Conservation (phyloP, 345 rosid genomes). For the Eucalyptus coolabah region DNA sequence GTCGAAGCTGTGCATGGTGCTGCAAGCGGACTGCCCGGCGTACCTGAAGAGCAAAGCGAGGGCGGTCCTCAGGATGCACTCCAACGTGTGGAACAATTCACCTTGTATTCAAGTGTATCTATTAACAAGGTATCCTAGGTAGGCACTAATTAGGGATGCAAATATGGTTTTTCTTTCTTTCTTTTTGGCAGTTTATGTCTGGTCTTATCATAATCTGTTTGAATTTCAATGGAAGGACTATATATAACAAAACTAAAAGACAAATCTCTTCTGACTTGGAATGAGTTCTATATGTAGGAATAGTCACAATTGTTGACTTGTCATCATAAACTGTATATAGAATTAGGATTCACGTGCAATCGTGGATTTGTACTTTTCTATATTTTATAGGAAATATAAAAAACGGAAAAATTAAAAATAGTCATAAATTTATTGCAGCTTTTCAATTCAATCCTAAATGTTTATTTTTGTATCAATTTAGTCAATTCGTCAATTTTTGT, state of each 20-base stretch:
- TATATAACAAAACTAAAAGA: background rate
- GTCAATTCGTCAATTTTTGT: no score
- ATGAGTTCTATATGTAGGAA: background rate
- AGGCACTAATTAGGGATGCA: background rate
- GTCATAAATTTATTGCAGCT: no score
- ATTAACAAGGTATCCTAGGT: conserved; percentile 16
- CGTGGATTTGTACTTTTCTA: background rate
- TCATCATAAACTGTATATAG: background rate
- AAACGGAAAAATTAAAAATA: no score
- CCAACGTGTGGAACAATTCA: conserved; percentile 37
- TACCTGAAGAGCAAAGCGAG: conserved; percentile 35
- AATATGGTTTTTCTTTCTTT: background rate
- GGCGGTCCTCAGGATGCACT: conserved; percentile 27
- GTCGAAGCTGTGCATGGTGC: conserved; percentile 51
- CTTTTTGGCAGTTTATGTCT: background rate
- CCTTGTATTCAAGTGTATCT: conserved; percentile 49
- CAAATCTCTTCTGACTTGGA: background rate
- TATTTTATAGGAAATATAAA: background rate
- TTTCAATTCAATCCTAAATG: no score
- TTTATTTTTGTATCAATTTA: no score
- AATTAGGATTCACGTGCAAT: background rate
- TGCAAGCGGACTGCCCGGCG: conserved; percentile 31
- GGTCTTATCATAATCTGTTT: background rate
- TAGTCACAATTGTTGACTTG: background rate
- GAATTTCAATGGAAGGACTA: background rate